Evolutionary conservation across 1,284 basidiomycete species (phyloP).

Genomic region (Apiotrichum veenhuisii): DNA sequence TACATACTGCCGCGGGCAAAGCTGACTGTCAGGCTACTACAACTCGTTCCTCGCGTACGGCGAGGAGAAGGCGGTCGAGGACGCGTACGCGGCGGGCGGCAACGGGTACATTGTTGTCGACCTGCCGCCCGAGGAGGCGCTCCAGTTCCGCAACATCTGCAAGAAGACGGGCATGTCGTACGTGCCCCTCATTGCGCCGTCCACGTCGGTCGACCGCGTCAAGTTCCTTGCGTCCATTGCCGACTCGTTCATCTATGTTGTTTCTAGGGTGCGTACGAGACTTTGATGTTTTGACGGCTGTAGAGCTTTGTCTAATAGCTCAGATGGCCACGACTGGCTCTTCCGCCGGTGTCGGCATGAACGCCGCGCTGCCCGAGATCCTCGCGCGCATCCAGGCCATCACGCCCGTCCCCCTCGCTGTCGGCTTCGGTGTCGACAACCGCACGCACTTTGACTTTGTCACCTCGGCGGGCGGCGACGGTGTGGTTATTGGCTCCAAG

Average conservation of each 20-base stretch:
- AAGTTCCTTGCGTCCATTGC: constrained; percentile 88
- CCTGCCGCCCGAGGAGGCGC: constrained; percentile 93
- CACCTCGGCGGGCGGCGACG: constrained; percentile 81
- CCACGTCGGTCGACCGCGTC: constrained; percentile 80
- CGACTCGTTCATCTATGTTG: constrained; percentile 96
- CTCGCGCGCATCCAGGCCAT: constrained; percentile 66
- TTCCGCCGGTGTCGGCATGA: constrained; percentile 67
- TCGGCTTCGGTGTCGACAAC: constrained; percentile 96
- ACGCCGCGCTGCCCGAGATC: constrained; percentile 71
- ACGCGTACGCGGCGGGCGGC: constrained; percentile 82
- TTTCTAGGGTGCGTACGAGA: constrained; percentile 65
- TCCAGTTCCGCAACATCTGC: constrained; percentile 84
- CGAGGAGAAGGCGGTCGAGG: constrained; percentile 86
- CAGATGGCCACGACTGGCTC: constrained; percentile 99
- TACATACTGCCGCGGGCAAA: background rate
- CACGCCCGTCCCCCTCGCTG: constrained; percentile 78
- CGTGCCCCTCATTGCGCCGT: constrained; percentile 92
- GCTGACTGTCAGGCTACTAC: constrained; percentile 70
- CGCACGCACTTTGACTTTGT: constrained; percentile 85
- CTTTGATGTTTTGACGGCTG: background rate
- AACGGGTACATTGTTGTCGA: constrained; percentile 99
- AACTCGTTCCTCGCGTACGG: constrained; percentile 94
- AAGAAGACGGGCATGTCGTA: constrained; percentile 81
- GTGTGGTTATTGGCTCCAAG: constrained; percentile 88
- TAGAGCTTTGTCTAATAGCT: background rate